Percentiles rank a stretch among this genome's conserved stretches.
Conservation (phyloP, 768 basidiomycete species). For the Lactifluus echinatus region DNA sequence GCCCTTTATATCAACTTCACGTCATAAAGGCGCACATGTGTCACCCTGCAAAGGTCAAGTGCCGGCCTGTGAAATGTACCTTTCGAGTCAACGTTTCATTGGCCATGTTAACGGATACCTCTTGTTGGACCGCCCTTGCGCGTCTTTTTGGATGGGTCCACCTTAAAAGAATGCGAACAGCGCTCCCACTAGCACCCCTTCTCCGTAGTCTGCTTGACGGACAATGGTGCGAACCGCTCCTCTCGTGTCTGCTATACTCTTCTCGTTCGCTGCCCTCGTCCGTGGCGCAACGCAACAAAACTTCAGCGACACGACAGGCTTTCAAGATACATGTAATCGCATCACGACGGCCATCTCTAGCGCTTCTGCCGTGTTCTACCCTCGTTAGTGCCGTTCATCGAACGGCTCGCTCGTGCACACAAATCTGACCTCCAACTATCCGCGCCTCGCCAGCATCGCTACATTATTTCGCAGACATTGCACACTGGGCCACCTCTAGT, state of each 20-base stretch:
- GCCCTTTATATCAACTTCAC: no score
- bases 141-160: background rate
- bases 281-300: background rate
- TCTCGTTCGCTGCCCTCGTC: background rate
- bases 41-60: no score
- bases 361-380: conserved; percentile 6
- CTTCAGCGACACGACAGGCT: background rate
- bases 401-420: background rate
- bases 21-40: no score
- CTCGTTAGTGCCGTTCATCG: background rate
- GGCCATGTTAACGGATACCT: no score
- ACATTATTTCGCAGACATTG: conserved; percentile 7
- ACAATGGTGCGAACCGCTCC: background rate
- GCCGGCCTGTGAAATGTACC: no score
- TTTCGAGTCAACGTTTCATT: no score
- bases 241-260: background rate
- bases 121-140: background rate
- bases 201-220: background rate
- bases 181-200: background rate
- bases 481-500: conserved; percentile 15
- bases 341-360: conserved; percentile 3
- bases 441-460: background rate
- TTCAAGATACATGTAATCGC: background rate
- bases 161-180: background rate
- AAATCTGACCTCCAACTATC: background rate